Conservation (phyloP, 2,329 filamentous ascomycete genomes). For the Trichoderma semiorbis region DNA sequence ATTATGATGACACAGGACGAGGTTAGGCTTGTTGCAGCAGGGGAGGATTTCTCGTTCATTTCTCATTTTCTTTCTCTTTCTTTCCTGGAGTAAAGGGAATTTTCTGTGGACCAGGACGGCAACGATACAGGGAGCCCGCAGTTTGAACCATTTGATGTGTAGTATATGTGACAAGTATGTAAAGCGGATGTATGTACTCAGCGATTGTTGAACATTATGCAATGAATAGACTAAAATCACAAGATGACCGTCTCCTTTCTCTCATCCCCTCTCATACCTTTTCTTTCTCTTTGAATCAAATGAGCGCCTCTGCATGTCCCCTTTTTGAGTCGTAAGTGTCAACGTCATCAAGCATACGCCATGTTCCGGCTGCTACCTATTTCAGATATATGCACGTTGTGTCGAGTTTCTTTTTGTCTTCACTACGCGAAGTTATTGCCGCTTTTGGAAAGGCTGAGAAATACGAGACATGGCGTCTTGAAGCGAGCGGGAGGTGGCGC, state of each 20-base stretch:
- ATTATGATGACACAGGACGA: neutral
- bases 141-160: slow-evolving; percentile 1
- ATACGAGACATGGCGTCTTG: neutral
- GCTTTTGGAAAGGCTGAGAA: neutral
- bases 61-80: neutral
- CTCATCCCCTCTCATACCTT: neutral
- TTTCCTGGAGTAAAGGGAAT: neutral
- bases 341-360: neutral
- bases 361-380: neutral
- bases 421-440: neutral
- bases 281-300: neutral
- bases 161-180: slow-evolving; percentile 1
- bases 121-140: neutral
- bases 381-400: neutral
- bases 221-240: slow-evolving; percentile 13
- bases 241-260: neutral
- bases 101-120: neutral
- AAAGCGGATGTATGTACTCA: slow-evolving; percentile 1
- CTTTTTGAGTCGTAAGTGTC: neutral
- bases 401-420: neutral
- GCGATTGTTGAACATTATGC: neutral
- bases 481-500: neutral
- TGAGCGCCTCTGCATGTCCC: neutral
- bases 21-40: neutral
- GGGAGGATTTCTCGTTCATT: neutral